Evolutionary conservation across 768 basidiomycete species (phyloP), one percentile per base, ranked within the genome.

Genomic region (Boletus barrowsii): DNA sequence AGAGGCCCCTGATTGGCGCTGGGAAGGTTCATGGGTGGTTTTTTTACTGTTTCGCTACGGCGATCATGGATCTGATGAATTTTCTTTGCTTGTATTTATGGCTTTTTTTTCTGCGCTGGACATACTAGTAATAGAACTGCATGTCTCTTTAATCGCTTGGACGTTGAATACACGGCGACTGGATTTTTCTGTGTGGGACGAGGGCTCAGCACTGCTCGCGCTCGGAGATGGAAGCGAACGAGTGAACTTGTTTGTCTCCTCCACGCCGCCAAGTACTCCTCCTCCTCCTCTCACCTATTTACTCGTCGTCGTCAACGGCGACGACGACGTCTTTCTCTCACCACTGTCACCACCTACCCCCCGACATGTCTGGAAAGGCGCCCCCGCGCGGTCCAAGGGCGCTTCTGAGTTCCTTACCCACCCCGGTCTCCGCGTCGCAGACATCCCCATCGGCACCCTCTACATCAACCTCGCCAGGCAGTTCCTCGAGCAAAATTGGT

Each of bases 381-480:
- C 88, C 88, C 62, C 88, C 88, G 60, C 80, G 77, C 60, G 88
- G 87, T 52, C 88, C 88, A 43, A 75, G 88, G 56, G 88, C 88
- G 42, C 75, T 90, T 55, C 64, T 83, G 57, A 81, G 80, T 54
- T 72, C 77, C 37, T 61, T 74, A 11, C 74, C 73, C 48, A 67
- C 73, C 30, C 52, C 56, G 13, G 47, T 72, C 17, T 57, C 62
- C 54, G 57, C 57, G 56, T 65, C 57, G 18, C 66, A 62, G 41
- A 62, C 73, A 26, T 65, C 74, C 45, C 50, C 73, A 54, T 63
- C 71, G 44, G 55, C 68, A 51, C 59, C 75, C 53, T 61, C 76
- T 24, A 65, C 69, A 42, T 67, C 72, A 13, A 65, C 76, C 55
- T 56, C 69, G 42, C 65, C 66, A 57, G 52, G 65, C 53, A 42